A percentile compares a stretch with the other conserved stretches of the same genome.
Conservation (phyloP, 1,284 basidiomycete genomes). For the Ustilago sp. region DNA sequence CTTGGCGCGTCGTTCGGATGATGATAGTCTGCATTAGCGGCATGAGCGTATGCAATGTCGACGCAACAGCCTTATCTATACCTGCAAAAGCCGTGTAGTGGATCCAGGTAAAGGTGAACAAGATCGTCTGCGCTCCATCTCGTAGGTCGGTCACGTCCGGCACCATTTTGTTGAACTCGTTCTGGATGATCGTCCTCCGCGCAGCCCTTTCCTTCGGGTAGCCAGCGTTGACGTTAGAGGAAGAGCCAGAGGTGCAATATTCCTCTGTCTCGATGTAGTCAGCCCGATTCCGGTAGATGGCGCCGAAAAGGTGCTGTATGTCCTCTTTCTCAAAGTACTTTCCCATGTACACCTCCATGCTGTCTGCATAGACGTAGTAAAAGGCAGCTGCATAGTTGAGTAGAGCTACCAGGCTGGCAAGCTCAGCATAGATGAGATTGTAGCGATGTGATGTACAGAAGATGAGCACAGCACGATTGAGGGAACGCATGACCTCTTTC, state of each 20-base stretch:
- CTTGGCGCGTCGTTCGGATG: slow-evolving; percentile 11
- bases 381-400: slow-evolving; percentile 38
- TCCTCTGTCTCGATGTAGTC: slow-evolving; percentile 30
- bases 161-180: neutral
- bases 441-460: neutral
- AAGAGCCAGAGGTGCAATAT: slow-evolving; percentile 1
- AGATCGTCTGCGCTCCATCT: slow-evolving; percentile 29
- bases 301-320: slow-evolving; percentile 3
- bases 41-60: slow-evolving; percentile 21
- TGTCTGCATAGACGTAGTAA: slow-evolving; percentile 11
- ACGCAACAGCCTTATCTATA: neutral
- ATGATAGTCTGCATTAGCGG: slow-evolving; percentile 33
- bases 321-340: neutral
- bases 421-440: slow-evolving; percentile 13
- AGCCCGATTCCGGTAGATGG: slow-evolving; percentile 10
- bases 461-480: slow-evolving; percentile 25
- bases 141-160: slow-evolving; percentile 30
- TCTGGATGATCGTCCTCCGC: neutral
- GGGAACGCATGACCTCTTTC: slow-evolving; percentile 12
- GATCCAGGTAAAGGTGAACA: slow-evolving; percentile 43
- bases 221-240: neutral
- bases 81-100: slow-evolving; percentile 21
- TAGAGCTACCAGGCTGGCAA: slow-evolving; percentile 21
- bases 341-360: slow-evolving; percentile 16
- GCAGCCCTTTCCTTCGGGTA: neutral